Evolutionary conservation across 2,329 filamentous ascomycete species (phyloP), one percentile per base, ranked within the genome.

Genomic region (Daldinia eschscholtzii): DNA sequence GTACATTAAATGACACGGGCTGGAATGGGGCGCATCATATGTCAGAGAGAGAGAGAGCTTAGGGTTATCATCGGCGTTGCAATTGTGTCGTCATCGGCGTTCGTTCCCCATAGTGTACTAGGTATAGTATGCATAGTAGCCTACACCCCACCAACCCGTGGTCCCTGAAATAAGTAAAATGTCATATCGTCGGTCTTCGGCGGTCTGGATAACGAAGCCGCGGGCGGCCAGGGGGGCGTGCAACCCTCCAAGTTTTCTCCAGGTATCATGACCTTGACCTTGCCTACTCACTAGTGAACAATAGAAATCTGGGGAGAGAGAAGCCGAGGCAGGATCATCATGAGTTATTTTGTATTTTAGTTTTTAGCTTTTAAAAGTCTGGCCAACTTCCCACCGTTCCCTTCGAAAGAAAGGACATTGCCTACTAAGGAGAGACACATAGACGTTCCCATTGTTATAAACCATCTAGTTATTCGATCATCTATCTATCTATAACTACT

Each of bases 61-160:
- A 63, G 50, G 69, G 65, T 46, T 72, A 70, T 63, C 63, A 67
- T 70, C 67, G 65, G 65, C 60, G 67, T 65, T 67, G 56, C 57
- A 67, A 13, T 53, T 67, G 53, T 72, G 63, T 68, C 70, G 70
- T 72, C 70, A 72, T 72, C 63, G 68, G 37, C 39, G 7, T 13
- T 39, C 35, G 12, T 42, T 42, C 53, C 20, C 37, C 53, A 41
- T 30, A 39, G 35, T 15, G 18, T 30, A 37, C 28, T 23, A 23
- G 1, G 20, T 2, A 23, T 23, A 23, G 1, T 23, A 23, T 23
- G 20, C 20, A 23, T 23, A 23, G 6, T 28, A 33, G 3, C 12
- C 50, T 2, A 30, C 26, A 18, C 55, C 30, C 39, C 37, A 12
- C 46, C 46, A 41, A 53, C 33, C 46, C 46, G 37, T 56, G 59